Conservation (phyloP, 2,329 filamentous ascomycete species). For the Pseudogymnoascus sp. region DNA sequence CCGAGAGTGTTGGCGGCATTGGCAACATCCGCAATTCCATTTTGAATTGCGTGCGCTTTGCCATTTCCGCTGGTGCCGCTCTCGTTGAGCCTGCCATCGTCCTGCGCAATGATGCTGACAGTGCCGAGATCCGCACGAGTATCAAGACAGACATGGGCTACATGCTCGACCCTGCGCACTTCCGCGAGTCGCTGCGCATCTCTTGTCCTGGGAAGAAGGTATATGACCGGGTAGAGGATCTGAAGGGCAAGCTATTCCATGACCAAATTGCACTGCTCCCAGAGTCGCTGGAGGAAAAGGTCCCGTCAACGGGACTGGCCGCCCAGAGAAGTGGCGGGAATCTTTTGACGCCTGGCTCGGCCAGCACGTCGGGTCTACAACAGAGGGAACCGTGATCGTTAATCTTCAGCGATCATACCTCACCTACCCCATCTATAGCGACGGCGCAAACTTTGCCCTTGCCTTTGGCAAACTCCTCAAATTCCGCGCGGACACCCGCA, state of each 20-base stretch:
- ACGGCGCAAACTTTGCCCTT: constrained; percentile 17
- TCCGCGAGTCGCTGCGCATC: constrained; percentile 20
- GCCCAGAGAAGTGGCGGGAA: constrained; percentile 22
- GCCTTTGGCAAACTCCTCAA: constrained; percentile 23
- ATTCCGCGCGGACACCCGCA: constrained; percentile 18
- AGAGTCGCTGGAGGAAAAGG: constrained; percentile 17
- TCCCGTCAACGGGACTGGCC: constrained; percentile 18
- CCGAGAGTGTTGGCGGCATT: constrained; percentile 34
- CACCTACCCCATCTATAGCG: constrained; percentile 20
- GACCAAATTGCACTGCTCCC: constrained; percentile 21
- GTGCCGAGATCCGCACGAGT: constrained; percentile 17
- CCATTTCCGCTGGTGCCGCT: constrained; percentile 32
- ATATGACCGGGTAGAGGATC: constrained; percentile 19
- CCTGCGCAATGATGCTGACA: constrained; percentile 29
- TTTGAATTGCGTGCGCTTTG: constrained; percentile 35
- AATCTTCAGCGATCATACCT: constrained; percentile 20
- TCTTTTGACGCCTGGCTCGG: constrained; percentile 62
- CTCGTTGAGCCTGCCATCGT: constrained; percentile 33
- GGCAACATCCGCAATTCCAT: constrained; percentile 37
- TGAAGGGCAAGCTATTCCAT: constrained; percentile 12
- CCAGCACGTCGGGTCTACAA: constrained; percentile 75
- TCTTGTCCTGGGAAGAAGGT: constrained; percentile 24
- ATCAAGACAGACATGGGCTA: constrained; percentile 19
- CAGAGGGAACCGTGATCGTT: constrained; percentile 16
- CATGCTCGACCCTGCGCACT: constrained; percentile 25